Conservation (phyloP, 2,329 filamentous ascomycete genomes). For the Fusarium dlaminii region DNA sequence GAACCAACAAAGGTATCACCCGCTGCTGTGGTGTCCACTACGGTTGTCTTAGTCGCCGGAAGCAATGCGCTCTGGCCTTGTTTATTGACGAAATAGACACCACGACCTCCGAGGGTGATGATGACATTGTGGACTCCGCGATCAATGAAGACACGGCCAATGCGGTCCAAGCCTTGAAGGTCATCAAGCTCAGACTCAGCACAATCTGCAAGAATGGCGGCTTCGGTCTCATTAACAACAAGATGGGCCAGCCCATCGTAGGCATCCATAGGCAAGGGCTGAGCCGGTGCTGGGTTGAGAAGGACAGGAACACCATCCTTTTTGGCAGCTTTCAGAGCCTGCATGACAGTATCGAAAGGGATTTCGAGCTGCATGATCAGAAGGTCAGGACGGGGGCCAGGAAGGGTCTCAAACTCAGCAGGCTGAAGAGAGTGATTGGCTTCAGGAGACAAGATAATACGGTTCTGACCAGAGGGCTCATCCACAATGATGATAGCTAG, state of each 20-base stretch:
- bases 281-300: slow-evolving; percentile 86
- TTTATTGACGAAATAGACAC: slow-evolving; percentile 72
- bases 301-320: slow-evolving; percentile 68
- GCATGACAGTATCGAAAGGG: slow-evolving; percentile 71
- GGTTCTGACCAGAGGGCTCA: slow-evolving; percentile 76
- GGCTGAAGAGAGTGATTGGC: slow-evolving; percentile 68
- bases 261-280: slow-evolving; percentile 70
- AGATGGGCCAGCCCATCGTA: slow-evolving; percentile 78
- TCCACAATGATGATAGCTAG: slow-evolving; percentile 82
- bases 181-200: slow-evolving; percentile 59
- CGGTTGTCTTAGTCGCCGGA: slow-evolving; percentile 73
- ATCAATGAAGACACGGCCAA: slow-evolving; percentile 69
- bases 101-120: slow-evolving; percentile 83
- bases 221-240: slow-evolving; percentile 92
- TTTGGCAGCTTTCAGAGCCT: slow-evolving; percentile 64
- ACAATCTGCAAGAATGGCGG: slow-evolving; percentile 73
- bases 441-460: slow-evolving; percentile 78
- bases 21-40: slow-evolving; percentile 93
- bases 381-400: slow-evolving; percentile 62
- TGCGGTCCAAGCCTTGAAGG: slow-evolving; percentile 54
- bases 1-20: slow-evolving; percentile 94
- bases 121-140: slow-evolving; percentile 80
- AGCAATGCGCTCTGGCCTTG: slow-evolving; percentile 59
- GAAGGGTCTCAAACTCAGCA: slow-evolving; percentile 48
- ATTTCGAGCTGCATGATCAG: slow-evolving; percentile 84